Base-by-base conservation (phyloP, 2,329 filamentous ascomycete species). In the Apiospora marii region DNA sequence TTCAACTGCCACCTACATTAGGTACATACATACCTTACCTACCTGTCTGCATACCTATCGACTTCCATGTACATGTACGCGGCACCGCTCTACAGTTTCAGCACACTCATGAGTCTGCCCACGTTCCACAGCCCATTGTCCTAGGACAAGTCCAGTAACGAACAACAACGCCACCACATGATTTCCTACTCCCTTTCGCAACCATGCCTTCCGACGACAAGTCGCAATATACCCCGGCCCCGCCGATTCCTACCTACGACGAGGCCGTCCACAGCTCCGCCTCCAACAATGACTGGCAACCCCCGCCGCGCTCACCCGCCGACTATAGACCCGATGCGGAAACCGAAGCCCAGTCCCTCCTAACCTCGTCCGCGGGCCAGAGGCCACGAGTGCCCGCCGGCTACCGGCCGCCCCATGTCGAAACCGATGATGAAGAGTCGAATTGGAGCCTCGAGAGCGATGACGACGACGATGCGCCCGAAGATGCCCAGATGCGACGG, bases 171-270 rank as follows among this genome's bases (percentile, higher is more conserved):
- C 19, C 67, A 68, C 24, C 44, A 48, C 58, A 64, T 64, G 58
- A 64, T 64, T 64, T 64, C 58, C 34, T 64, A 51, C 49, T 44
- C 34, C 58, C 58, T 41, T 41, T 37, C 58, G 69, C 53, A 58
- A 79, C 74, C 44, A 84, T 84, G 83, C 80, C 82, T 77, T 81
- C 84, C 75, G 87, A 88, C 81, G 87, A 88, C 81, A 90, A 90
- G 76, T 83, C 85, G 72, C 85, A 85, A 73, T 91, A 91, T 82
- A 88, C 90, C 79, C 84, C 87, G 74, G 86, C 92, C 67, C 92
- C 94, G 70, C 93, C 93, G 44, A 96, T 96, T 80, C 94, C 94
- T 43, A 91, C 91, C 64, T 96, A 96, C 83, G 94, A 96, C 82
- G 94, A 97, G 85, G 94, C 94, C 75, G 90, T 90, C 24, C 90